Conservation (phyloP, 208 protist species). For the Crithidia bombi region DNA sequence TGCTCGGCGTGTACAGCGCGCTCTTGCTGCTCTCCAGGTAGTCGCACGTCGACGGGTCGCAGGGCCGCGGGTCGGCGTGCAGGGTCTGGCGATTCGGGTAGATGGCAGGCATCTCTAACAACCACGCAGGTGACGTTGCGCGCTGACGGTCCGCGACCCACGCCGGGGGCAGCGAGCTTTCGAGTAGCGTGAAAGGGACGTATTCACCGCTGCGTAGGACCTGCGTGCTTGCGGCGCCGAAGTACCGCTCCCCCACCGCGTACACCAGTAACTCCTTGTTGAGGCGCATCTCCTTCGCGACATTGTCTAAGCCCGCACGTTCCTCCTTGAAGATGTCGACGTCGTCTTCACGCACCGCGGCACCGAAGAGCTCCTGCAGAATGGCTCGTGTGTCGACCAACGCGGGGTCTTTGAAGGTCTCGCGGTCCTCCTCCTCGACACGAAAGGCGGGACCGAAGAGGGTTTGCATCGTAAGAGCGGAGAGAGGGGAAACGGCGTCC, state of each 20-base stretch:
- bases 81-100: conserved; percentile 79
- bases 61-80: conserved; percentile 83
- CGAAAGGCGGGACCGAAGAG: conserved; percentile 75
- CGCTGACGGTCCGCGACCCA: conserved; percentile 12
- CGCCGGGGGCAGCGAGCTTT: conserved; percentile 35
- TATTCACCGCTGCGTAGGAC: conserved; percentile 37
- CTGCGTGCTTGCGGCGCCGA: conserved; percentile 53
- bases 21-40: conserved; percentile 70
- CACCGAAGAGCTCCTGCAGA: conserved; percentile 61
- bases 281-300: conserved; percentile 33
- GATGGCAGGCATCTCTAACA: conserved; percentile 88
- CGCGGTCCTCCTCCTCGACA: conserved; percentile 22
- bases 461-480: conserved; percentile 42
- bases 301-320: conserved; percentile 16
- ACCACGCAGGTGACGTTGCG: conserved; percentile 43
- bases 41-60: conserved; percentile 47
- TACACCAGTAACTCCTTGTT: conserved; percentile 44
- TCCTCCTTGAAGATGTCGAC: conserved; percentile 39
- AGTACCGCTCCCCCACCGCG: conserved; percentile 56
- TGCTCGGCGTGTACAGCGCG: conserved; percentile 82
- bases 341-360: conserved; percentile 49
- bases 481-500: neutral
- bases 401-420: conserved; percentile 46
- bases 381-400: conserved; percentile 70
- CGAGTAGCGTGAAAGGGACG: conserved; percentile 57